Evolutionary conservation across 192 early-diverging fungal genomes (phyloP).

Genomic region (Paraglomus occultum): DNA sequence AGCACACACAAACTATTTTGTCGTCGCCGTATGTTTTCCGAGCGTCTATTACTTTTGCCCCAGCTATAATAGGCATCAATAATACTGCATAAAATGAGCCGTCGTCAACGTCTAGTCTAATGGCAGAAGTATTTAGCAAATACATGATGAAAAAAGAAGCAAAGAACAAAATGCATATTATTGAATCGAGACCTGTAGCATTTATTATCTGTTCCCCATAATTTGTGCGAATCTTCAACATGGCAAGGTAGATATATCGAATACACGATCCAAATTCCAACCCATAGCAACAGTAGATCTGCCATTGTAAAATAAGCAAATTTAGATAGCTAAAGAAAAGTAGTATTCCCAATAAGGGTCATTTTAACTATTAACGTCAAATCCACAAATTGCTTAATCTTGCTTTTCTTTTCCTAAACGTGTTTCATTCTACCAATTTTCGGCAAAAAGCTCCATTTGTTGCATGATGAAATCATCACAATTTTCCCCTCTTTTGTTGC

Average conservation of each 20-base stretch:
- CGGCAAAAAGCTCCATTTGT: background rate
- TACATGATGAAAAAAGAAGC: too few relatives aligned
- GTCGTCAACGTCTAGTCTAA: conserved; percentile 54
- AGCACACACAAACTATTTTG: conserved; percentile 15
- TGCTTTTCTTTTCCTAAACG: too few relatives aligned
- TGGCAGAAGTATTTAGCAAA: background rate
- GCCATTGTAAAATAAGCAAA: background rate
- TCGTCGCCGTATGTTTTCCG: conserved; percentile 32
- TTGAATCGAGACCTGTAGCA: conserved; percentile 20
- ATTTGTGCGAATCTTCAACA: conserved; percentile 11
- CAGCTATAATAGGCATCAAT: conserved; percentile 51
- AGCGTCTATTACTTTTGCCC: conserved; percentile 48
- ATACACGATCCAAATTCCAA: conserved; percentile 26
- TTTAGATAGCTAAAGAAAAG: background rate
- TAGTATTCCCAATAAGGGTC: background rate
- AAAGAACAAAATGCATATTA: background rate
- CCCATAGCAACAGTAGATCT: conserved; percentile 27
- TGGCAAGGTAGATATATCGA: conserved; percentile 19
- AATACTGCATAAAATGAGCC: conserved; percentile 53
- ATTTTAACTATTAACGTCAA: background rate
- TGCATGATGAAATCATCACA: background rate
- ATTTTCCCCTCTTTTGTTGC: background rate
- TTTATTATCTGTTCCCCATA: conserved; percentile 30
- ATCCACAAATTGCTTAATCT: too few relatives aligned
- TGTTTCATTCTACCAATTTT: too few relatives aligned